Percentiles rank a stretch among this genome's conserved stretches.
Conservation (phyloP, 805 yeast species). For the Saturnispora sanitii region DNA sequence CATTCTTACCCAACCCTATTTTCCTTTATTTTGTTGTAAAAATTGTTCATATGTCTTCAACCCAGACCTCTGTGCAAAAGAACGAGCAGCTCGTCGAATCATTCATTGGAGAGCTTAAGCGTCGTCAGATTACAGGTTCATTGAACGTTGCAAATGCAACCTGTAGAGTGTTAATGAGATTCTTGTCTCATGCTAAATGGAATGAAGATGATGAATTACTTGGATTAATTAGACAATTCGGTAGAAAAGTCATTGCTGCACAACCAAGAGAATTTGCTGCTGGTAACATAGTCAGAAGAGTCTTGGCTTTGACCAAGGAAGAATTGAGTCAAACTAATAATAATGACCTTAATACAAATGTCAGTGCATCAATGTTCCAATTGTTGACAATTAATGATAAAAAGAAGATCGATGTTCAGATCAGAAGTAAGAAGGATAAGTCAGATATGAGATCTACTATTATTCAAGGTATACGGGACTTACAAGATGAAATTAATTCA, state of each 20-base stretch:
- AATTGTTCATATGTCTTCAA: conserved; percentile 9
- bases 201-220: conserved; percentile 64
- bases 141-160: conserved; percentile 78
- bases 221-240: conserved; percentile 60
- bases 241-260: conserved; percentile 59
- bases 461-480: conserved; percentile 85
- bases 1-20: no score
- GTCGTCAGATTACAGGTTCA: conserved; percentile 78
- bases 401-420: conserved; percentile 8
- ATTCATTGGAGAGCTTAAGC: conserved; percentile 46
- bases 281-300: conserved; percentile 87
- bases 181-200: conserved; percentile 87
- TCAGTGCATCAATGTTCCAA: conserved; percentile 80
- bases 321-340: conserved; percentile 41
- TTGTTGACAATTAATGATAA: conserved; percentile 44
- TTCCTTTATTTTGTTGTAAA: no score
- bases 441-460: conserved; percentile 74
- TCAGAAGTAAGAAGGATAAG: conserved; percentile 16
- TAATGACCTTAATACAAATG: conserved; percentile 31
- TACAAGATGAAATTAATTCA: conserved; percentile 83
- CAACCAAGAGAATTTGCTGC: conserved; percentile 84
- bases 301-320: conserved; percentile 77
- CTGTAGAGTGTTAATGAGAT: conserved; percentile 77
- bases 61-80: conserved; percentile 18
- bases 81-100: conserved; percentile 25